Evolutionary conservation across 169 alveolate species (phyloP).

Genomic region (Plasmodium ovale): DNA sequence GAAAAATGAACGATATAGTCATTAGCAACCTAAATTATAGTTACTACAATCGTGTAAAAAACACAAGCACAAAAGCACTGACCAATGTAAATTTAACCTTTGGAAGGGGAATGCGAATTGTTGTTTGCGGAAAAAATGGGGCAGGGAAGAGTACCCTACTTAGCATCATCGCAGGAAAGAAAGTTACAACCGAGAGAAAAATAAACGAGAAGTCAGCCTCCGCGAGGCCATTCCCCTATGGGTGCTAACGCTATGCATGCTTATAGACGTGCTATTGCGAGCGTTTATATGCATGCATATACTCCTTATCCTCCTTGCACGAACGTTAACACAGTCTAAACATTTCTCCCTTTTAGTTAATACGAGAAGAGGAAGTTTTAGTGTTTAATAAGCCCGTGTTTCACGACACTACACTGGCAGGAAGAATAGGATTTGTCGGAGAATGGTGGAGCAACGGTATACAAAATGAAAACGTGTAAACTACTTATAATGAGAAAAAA

Average conservation of each 20-base stretch:
- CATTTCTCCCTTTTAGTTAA: slow-evolving; percentile 7
- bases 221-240: not conserved
- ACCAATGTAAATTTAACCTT: slow-evolving; percentile 31
- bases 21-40: slow-evolving; percentile 53
- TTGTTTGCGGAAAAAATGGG: slow-evolving; percentile 75
- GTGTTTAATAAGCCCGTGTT: slow-evolving; percentile 54
- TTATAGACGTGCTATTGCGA: not conserved
- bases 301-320: not conserved
- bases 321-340: not conserved
- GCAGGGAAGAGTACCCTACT: slow-evolving; percentile 72
- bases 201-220: too few relatives aligned
- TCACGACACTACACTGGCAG: slow-evolving; percentile 51
- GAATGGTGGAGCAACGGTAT: slow-evolving; percentile 77
- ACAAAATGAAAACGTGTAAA: too few relatives aligned
- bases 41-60: slow-evolving; percentile 40
- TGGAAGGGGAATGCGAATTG: slow-evolving; percentile 57
- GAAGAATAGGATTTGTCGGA: slow-evolving; percentile 65
- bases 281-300: not conserved
- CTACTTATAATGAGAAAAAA: too few relatives aligned
- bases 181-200: too few relatives aligned
- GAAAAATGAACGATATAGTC: slow-evolving; percentile 37
- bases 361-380: slow-evolving; percentile 40
- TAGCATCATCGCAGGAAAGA: slow-evolving; percentile 71
- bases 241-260: not conserved
- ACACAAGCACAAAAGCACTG: slow-evolving; percentile 21